Conservation (phyloP, 805 yeast species). For the Candida schatavii region DNA sequence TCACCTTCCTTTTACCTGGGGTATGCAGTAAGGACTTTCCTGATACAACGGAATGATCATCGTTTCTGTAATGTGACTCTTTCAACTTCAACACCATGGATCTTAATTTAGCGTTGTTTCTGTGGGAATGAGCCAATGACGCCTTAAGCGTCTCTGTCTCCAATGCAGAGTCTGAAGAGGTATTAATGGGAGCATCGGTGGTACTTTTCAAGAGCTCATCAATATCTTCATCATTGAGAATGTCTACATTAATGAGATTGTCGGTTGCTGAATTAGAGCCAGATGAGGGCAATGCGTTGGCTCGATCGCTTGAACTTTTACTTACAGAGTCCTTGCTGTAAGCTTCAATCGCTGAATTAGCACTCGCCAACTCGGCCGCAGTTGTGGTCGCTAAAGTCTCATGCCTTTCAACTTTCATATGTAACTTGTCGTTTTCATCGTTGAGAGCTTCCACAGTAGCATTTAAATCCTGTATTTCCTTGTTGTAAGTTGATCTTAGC, state of each 20-base stretch:
- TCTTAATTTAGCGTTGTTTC: conserved; percentile 59
- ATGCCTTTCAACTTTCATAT: conserved; percentile 27
- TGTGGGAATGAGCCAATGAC: conserved; percentile 62
- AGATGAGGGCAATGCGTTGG: background rate
- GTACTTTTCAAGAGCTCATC: background rate
- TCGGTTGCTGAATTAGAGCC: background rate
- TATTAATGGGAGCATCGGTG: conserved; percentile 20
- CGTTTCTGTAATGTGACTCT: conserved; percentile 8
- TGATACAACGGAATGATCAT: conserved; percentile 23
- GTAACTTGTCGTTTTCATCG: conserved; percentile 64
- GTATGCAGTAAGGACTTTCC: conserved; percentile 4
- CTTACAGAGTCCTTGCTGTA: background rate
- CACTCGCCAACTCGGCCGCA: background rate
- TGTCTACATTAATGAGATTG: background rate
- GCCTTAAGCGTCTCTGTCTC: conserved; percentile 67
- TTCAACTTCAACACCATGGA: conserved; percentile 45
- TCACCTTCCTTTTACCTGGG: conserved; percentile 4
- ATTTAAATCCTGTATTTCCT: conserved; percentile 49
- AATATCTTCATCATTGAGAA: conserved; percentile 1
- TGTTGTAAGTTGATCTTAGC: conserved; percentile 32
- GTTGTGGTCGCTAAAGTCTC: background rate
- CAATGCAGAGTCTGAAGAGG: conserved; percentile 41
- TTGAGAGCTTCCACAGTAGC: conserved; percentile 56
- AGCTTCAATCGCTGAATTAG: background rate
- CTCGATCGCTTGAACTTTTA: background rate